Conservation (phyloP, 73 alveolate species). For the Tetrahymena elliotti region DNA sequence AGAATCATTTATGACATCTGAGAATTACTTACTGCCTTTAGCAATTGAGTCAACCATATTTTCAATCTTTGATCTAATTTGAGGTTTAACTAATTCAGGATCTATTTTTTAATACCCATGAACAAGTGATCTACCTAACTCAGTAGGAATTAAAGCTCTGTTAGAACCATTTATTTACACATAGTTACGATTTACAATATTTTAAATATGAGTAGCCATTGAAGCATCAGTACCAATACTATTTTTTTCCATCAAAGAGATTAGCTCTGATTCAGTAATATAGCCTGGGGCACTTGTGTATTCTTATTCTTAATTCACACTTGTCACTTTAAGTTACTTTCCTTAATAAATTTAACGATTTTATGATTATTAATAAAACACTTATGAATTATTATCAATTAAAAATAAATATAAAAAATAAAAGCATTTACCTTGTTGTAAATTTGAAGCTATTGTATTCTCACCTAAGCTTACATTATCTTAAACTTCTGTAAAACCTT, state of each 20-base stretch:
- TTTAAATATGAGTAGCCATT: constrained; percentile 98
- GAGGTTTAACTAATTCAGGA: constrained; percentile 95
- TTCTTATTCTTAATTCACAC: constrained; percentile 37
- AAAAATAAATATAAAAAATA: not conserved
- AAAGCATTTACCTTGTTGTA: constrained; percentile 24
- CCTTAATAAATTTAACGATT: not conserved
- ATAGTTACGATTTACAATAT: constrained; percentile 96
- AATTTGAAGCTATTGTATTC: not conserved
- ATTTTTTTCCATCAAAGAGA: constrained; percentile 94
- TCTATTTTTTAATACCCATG: constrained; percentile 97
- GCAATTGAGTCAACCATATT: constrained; percentile 79
- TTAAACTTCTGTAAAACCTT: constrained; percentile 80
- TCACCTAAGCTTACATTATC: not conserved
- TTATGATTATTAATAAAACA: not conserved
- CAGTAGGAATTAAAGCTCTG: constrained; percentile 91
- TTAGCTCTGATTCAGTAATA: constrained; percentile 95
- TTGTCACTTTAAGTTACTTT: constrained; percentile 20
- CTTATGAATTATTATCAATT: not conserved
- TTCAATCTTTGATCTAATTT: constrained; percentile 95
- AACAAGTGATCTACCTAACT: constrained; percentile 94
- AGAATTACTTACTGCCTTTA: constrained; percentile 86
- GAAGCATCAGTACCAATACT: constrained; percentile 99
- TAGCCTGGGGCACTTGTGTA: constrained; percentile 97
- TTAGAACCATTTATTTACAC: constrained; percentile 85
- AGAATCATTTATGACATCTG: constrained; percentile 81